phyloP scores from a whole-genome alignment of 1,284 basidiomycete genomes.

The Leccinum griseonigrum region DNA sequence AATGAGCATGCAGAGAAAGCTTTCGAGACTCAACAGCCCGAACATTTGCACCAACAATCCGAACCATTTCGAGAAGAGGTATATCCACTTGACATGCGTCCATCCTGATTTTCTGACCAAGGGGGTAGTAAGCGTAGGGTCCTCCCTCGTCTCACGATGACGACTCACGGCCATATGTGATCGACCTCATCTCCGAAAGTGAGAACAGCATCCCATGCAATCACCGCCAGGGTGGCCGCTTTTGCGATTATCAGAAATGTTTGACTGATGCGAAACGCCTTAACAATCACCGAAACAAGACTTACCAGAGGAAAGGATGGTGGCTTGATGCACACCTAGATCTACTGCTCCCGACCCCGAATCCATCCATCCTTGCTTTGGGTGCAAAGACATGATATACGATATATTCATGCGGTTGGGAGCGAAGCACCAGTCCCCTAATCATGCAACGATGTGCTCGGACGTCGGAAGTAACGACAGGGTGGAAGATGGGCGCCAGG shows the following conservation, averaged over 20 bases:
- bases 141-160: background rate
- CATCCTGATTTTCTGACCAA: slow-evolving; percentile 7
- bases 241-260: slow-evolving; percentile 3
- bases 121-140: background rate
- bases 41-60: slow-evolving; percentile 23
- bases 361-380: slow-evolving; percentile 2
- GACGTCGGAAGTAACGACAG: background rate
- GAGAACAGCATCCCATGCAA: slow-evolving; percentile 20
- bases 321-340: slow-evolving; percentile 2
- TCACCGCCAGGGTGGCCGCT: slow-evolving; percentile 9
- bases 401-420: background rate
- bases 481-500: background rate
- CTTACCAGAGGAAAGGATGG: slow-evolving; percentile 17
- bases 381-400: slow-evolving; percentile 2
- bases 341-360: background rate
- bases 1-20: slow-evolving; percentile 5
- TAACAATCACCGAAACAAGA: background rate
- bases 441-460: background rate
- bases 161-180: slow-evolving; percentile 23
- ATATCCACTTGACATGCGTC: slow-evolving; percentile 20
- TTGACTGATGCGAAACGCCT: background rate
- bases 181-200: slow-evolving; percentile 18
- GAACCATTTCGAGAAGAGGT: slow-evolving; percentile 23
- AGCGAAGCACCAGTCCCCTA: background rate
- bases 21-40: background rate